Evolutionary conservation across 2,329 filamentous ascomycete genomes (phyloP).

Genomic region (Colletotrichum euphorbiae): DNA sequence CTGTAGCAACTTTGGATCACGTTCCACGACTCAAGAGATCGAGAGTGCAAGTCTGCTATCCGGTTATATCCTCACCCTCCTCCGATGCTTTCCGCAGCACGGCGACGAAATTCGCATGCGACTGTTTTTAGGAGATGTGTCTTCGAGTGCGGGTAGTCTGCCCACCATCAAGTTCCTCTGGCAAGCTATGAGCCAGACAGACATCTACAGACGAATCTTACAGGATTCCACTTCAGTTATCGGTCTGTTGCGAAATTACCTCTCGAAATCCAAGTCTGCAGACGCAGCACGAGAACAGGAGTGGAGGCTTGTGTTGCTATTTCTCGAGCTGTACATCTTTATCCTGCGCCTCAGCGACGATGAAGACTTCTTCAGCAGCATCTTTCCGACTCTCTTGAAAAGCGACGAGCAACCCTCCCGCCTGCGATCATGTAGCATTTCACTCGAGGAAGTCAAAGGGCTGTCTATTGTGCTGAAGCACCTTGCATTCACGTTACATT

Average conservation of each 20-base stretch:
- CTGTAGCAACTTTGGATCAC: conserved; percentile 33
- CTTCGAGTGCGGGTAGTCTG: conserved; percentile 54
- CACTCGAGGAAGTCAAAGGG: conserved; percentile 75
- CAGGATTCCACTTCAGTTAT: conserved; percentile 41
- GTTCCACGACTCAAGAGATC: conserved; percentile 47
- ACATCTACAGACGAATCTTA: conserved; percentile 39
- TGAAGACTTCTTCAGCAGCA: conserved; percentile 86
- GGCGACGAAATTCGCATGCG: conserved; percentile 96
- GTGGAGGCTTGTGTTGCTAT: conserved; percentile 90
- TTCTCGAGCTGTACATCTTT: conserved; percentile 94
- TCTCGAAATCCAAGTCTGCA: conserved; percentile 42
- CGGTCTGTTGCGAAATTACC: conserved; percentile 45
- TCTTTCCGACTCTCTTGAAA: conserved; percentile 55
- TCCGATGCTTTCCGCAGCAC: conserved; percentile 84
- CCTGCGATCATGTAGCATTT: conserved; percentile 74
- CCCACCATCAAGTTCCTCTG: conserved; percentile 89
- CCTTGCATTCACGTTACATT: conserved; percentile 88
- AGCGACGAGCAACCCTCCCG: conserved; percentile 54
- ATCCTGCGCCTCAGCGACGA: conserved; percentile 94
- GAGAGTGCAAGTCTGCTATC: conserved; percentile 72
- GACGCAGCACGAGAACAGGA: conserved; percentile 66
- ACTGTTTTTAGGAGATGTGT: conserved; percentile 81
- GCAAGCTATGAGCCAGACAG: conserved; percentile 66
- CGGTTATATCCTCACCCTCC: conserved; percentile 85
- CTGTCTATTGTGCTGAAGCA: conserved; percentile 91